phyloP scores from a whole-genome alignment of 2,329 filamentous ascomycete species.

The Ascocoryne sarcoides region DNA sequence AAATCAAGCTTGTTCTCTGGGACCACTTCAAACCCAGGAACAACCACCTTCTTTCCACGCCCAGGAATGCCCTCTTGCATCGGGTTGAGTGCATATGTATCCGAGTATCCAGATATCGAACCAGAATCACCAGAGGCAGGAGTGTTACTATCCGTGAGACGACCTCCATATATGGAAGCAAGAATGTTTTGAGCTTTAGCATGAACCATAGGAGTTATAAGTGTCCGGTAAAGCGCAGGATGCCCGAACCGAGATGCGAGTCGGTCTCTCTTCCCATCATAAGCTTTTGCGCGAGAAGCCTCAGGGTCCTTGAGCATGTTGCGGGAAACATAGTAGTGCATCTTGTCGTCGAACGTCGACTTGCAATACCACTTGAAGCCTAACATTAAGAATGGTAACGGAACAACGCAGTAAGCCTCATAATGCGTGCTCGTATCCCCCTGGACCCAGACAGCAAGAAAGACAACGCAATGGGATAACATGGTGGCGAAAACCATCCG shows the following conservation, averaged over 20 bases:
- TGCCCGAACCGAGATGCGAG: conserved; percentile 78
- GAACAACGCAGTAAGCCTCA: conserved; percentile 59
- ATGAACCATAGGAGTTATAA: conserved; percentile 93
- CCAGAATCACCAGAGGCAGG: conserved; percentile 46
- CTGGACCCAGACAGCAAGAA: conserved; percentile 63
- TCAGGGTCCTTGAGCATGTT: conserved; percentile 43
- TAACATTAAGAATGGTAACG: conserved; percentile 69
- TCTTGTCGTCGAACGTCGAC: conserved; percentile 64
- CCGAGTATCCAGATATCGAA: conserved; percentile 66
- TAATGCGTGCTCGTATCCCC: conserved; percentile 48
- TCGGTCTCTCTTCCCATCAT: conserved; percentile 53
- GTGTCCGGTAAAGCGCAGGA: conserved; percentile 77
- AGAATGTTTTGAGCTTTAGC: conserved; percentile 82
- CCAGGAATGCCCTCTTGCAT: conserved; percentile 52
- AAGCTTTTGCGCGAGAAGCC: conserved; percentile 37
- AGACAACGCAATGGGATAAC: conserved; percentile 70
- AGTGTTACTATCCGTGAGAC: conserved; percentile 59
- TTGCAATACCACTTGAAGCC: conserved; percentile 83
- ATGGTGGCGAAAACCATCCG: conserved; percentile 78
- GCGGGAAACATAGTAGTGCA: conserved; percentile 70
- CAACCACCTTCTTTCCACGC: conserved; percentile 13
- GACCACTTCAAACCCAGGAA: conserved; percentile 82
- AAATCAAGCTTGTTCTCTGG: conserved; percentile 85
- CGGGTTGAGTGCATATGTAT: conserved; percentile 70
- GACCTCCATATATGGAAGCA: conserved; percentile 76